phyloP scores from a whole-genome alignment of 306 rosid genomes.

The Ormosia semicastrata region DNA sequence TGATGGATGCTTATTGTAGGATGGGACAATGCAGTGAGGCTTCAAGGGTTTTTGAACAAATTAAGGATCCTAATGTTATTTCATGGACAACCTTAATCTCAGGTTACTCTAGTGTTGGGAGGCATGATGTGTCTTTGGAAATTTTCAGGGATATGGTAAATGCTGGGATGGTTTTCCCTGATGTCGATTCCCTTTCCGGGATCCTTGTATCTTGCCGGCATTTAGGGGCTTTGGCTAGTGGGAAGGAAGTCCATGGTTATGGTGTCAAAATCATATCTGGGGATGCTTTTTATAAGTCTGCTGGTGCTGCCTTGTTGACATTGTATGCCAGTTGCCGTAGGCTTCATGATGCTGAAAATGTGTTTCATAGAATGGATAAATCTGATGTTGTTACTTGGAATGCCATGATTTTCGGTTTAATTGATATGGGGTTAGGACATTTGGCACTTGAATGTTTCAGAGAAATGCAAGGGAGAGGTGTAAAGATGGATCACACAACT shows the following conservation, averaged over 20 bases:
- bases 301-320: constrained; percentile 49
- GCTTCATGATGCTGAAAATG: constrained; percentile 27
- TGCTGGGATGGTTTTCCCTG: constrained; percentile 33
- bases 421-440: constrained; percentile 34
- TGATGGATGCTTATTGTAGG: constrained; percentile 49
- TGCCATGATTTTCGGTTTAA: constrained; percentile 46
- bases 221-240: constrained; percentile 33
- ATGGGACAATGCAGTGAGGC: constrained; percentile 39
- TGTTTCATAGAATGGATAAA: constrained; percentile 41
- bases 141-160: constrained; percentile 46
- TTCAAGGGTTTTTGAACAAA: constrained; percentile 29
- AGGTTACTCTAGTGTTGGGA: constrained; percentile 38
- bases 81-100: constrained; percentile 52
- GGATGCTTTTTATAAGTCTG: constrained; percentile 44
- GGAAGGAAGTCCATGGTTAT: constrained; percentile 48
- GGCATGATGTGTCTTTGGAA: constrained; percentile 32
- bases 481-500: constrained; percentile 38
- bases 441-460: constrained; percentile 39
- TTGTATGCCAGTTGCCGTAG: constrained; percentile 37
- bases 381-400: constrained; percentile 54
- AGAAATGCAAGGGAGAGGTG: constrained; percentile 41
- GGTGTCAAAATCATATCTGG: constrained; percentile 33
- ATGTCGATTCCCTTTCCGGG: constrained; percentile 48
- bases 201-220: constrained; percentile 42
- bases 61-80: constrained; percentile 44